Base-by-base conservation (phyloP, 495 filamentous ascomycete species). In the Xylona heveae region DNA sequence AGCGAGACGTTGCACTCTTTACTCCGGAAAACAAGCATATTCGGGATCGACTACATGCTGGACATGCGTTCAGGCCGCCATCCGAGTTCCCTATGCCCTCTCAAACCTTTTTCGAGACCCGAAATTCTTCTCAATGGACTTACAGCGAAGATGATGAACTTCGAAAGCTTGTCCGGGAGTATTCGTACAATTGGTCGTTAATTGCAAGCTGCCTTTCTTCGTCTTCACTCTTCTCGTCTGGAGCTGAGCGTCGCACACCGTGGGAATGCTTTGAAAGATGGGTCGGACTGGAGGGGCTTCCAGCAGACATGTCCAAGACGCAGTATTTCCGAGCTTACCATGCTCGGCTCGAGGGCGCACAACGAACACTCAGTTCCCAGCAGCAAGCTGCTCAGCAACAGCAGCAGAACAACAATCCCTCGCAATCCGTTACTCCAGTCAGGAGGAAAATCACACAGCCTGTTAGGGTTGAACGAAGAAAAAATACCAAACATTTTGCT, bases 231-330 rank as follows among this genome's bases (percentile, higher is more conserved):
- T 90, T 75, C 45, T 68, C 73, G 15, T 83, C 85, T 29, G 76
- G 78, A 9, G 68, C 80, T 7, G 90, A 94, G 45, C 69, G 88
- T 34, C 66, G 88, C 30, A 95, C 90, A 3, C 84, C 88, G 4
- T 97, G 88, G 88, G 88, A 97, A 54, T 97, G 88, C 45, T 97
- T 95, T 44, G 88, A 97, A 48, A 71, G 90, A 23, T 95, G 85
- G 82, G 70, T 92, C 10, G 68, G 73, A 34, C 55, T 95, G 6
- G 88, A 94, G 54, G 81, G 81, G 4, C 53, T 92, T 22, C 83
- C 83, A 12, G 67, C 68, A 24, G 88, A 97, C 34, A 88, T 94
- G 77, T 69, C 68, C 16, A 90, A 92, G 53, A 90, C 77, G 3
- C 76, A 75, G 23, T 95, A 93, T 47, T 95, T 93, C 61, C 57